Percentiles rank a stretch among this genome's conserved stretches.
Conservation (phyloP, 2,329 filamentous ascomycete genomes). For the Huntiella bhutanensis region DNA sequence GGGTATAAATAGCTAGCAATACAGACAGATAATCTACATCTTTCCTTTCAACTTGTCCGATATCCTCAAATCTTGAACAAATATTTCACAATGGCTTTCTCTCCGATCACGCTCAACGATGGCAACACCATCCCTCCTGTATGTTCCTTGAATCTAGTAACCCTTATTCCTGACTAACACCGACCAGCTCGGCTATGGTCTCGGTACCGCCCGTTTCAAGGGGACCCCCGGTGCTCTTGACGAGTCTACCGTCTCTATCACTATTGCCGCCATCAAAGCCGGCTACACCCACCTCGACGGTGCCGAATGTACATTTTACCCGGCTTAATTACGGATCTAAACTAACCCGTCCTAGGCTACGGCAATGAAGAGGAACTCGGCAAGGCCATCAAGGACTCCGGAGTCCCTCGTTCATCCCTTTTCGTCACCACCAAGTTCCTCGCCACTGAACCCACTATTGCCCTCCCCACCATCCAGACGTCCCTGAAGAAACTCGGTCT, state of each 20-base stretch:
- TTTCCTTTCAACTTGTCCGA: not conserved
- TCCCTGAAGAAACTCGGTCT: slow-evolving; percentile 47
- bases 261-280: slow-evolving; percentile 44
- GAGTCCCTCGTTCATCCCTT: slow-evolving; percentile 45
- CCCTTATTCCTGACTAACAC: not conserved
- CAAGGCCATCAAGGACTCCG: slow-evolving; percentile 46
- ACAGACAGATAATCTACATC: not conserved
- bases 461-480: slow-evolving; percentile 32
- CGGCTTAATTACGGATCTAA: not conserved
- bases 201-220: slow-evolving; percentile 49
- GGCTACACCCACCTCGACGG: slow-evolving; percentile 59
- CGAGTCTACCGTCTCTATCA: slow-evolving; percentile 28
- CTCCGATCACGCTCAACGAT: slow-evolving; percentile 49
- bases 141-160: slow-evolving; percentile 14
- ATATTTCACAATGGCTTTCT: slow-evolving; percentile 1
- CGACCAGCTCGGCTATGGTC: slow-evolving; percentile 46
- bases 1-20: not conserved
- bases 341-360: slow-evolving; percentile 25
- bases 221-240: slow-evolving; percentile 30
- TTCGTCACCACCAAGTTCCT: slow-evolving; percentile 46
- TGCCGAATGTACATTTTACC: slow-evolving; percentile 37
- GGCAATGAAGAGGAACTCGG: slow-evolving; percentile 53
- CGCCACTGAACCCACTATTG: slow-evolving; percentile 21
- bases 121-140: slow-evolving; percentile 54
- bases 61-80: not conserved